phyloP scores from a whole-genome alignment of 1,139 yeast genomes.

The Diutina rugosa region DNA sequence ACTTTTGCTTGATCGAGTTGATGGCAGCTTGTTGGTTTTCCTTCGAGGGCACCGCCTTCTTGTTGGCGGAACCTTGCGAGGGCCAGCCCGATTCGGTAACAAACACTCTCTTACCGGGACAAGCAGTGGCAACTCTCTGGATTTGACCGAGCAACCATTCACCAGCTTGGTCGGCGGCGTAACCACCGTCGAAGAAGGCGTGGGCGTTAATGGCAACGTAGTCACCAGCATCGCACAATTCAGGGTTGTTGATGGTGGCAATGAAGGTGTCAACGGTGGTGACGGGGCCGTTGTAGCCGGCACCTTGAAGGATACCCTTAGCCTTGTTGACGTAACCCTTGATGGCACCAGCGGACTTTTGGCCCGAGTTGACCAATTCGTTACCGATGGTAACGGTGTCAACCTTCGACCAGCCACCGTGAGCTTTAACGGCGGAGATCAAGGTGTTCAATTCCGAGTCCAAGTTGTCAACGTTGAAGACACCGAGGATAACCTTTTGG shows the following conservation, averaged over 20 bases:
- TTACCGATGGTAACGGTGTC: conserved; percentile 71
- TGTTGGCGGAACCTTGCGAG: conserved; percentile 43
- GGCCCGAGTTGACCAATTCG: conserved; percentile 63
- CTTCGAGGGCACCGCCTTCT: conserved; percentile 51
- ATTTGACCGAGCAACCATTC: conserved; percentile 48
- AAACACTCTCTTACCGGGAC: conserved; percentile 16
- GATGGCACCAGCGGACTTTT: conserved; percentile 47
- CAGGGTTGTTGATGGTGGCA: conserved; percentile 62
- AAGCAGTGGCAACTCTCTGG: background rate
- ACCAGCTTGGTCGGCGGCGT: conserved; percentile 56
- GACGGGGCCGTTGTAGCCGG: conserved; percentile 57
- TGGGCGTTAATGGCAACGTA: conserved; percentile 76
- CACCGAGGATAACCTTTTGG: conserved; percentile 9
- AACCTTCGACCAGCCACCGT: conserved; percentile 53
- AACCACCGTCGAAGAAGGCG: conserved; percentile 67
- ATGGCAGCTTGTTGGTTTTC: conserved; percentile 52
- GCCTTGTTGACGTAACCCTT: conserved; percentile 41
- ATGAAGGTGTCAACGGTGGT: conserved; percentile 73
- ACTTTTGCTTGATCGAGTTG: conserved; percentile 34
- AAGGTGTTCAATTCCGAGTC: conserved; percentile 34
- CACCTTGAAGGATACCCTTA: conserved; percentile 40
- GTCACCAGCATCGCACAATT: conserved; percentile 57
- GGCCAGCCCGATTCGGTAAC: conserved; percentile 83
- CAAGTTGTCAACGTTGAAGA: conserved; percentile 6
- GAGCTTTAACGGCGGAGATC: conserved; percentile 33